Conservation (phyloP, 352 stramenopile genomes). For the Globisporangium echinulatum region DNA sequence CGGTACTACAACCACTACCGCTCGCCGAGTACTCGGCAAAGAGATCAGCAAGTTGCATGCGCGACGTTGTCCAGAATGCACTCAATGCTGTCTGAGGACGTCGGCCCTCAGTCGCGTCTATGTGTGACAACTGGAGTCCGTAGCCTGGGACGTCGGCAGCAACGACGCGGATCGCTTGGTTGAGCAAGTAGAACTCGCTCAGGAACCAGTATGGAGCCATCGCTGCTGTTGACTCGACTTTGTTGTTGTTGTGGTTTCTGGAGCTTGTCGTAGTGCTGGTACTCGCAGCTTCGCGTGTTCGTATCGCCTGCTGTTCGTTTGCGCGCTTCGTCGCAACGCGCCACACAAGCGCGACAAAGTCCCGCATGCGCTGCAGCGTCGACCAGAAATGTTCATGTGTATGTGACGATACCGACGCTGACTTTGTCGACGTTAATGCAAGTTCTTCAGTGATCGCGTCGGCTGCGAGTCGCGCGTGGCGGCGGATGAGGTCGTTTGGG, state of each 20-base stretch:
- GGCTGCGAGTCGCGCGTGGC: slow-evolving; percentile 16
- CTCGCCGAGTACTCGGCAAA: background rate
- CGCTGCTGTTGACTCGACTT: background rate
- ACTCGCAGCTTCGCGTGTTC: background rate
- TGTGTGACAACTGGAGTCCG: too few relatives aligned
- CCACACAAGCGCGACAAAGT: slow-evolving; percentile 38
- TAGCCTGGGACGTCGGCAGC: slow-evolving; percentile 1
- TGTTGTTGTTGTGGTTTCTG: background rate
- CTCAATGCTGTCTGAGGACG: background rate
- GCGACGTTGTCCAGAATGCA: background rate
- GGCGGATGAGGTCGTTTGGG: slow-evolving; percentile 42
- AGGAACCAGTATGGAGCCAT: slow-evolving; percentile 21
- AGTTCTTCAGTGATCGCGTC: slow-evolving; percentile 20
- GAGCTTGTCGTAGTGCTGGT: background rate
- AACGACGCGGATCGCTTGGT: slow-evolving; percentile 22
- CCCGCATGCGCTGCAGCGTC: slow-evolving; percentile 25
- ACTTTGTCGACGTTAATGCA: background rate
- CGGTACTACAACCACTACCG: too few relatives aligned
- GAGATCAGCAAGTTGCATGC: slow-evolving; percentile 7
- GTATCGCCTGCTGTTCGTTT: background rate
- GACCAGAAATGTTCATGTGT: slow-evolving; percentile 10
- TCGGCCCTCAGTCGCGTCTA: too few relatives aligned
- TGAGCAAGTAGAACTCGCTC: slow-evolving; percentile 37
- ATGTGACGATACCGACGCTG: too few relatives aligned
- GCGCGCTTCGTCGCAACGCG: slow-evolving; percentile 29